Evolutionary conservation across 768 basidiomycete genomes (phyloP).

Genomic region (Auricularia heimuer): DNA sequence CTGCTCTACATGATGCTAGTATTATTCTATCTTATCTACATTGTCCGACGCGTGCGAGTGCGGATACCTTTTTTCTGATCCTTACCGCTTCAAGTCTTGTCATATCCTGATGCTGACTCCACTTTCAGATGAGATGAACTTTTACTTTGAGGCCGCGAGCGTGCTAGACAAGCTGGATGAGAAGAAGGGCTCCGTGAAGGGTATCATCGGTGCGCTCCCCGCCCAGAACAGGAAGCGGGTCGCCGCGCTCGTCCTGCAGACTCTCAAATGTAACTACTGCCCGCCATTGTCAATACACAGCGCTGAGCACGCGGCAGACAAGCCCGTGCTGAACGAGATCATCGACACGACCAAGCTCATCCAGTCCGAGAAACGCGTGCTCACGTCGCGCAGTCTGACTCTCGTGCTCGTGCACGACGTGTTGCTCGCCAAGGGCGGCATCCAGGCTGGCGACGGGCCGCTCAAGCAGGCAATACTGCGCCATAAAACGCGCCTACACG

Average conservation of each 20-base stretch:
- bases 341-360: slow-evolving; percentile 59
- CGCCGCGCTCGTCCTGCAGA: slow-evolving; percentile 85
- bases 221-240: slow-evolving; percentile 69
- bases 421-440: slow-evolving; percentile 64
- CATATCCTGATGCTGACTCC: not conserved
- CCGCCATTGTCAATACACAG: slow-evolving; percentile 13
- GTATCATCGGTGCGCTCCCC: slow-evolving; percentile 62
- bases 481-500: slow-evolving; percentile 80
- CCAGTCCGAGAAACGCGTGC: slow-evolving; percentile 62
- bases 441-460: slow-evolving; percentile 86
- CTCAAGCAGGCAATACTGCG: slow-evolving; percentile 79
- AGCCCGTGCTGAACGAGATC: slow-evolving; percentile 59
- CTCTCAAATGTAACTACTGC: slow-evolving; percentile 69
- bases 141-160: slow-evolving; percentile 85
- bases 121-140: slow-evolving; percentile 58
- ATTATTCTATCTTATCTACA: slow-evolving; percentile 67
- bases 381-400: slow-evolving; percentile 54
- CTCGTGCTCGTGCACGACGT: slow-evolving; percentile 88
- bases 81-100: not conserved
- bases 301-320: slow-evolving; percentile 42
- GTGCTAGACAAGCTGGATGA: slow-evolving; percentile 77
- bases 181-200: slow-evolving; percentile 88
- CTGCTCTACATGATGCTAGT: slow-evolving; percentile 39
- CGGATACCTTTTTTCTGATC: not conserved
- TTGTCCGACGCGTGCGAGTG: slow-evolving; percentile 49